Conservation (phyloP, 306 rosid genomes). For the Rosa rugosa region DNA sequence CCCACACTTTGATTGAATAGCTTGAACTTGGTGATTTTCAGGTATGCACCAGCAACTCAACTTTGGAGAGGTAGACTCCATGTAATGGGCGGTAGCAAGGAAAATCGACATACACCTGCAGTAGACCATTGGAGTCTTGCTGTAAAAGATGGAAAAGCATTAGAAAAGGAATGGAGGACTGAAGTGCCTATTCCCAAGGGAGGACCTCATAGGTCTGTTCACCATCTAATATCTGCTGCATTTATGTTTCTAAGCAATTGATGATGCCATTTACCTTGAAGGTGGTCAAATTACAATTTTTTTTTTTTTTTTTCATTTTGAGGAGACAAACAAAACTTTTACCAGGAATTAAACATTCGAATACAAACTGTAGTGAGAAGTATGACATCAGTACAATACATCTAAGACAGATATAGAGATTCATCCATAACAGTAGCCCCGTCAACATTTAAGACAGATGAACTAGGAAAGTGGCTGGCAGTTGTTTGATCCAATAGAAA, state of each 20-base stretch:
- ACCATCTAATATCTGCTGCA: slow-evolving; percentile 5
- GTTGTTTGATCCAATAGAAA: background rate
- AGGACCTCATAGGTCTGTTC: slow-evolving; percentile 83
- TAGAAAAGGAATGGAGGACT: slow-evolving; percentile 66
- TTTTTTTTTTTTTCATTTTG: background rate
- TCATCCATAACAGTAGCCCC: background rate
- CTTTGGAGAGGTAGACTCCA: slow-evolving; percentile 93
- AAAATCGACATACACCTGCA: slow-evolving; percentile 88
- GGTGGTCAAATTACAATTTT: background rate
- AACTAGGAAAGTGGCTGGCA: background rate
- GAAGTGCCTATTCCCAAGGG: slow-evolving; percentile 89
- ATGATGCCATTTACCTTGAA: background rate
- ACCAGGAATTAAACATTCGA: background rate
- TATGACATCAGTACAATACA: background rate
- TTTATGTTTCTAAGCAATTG: slow-evolving; percentile 5
- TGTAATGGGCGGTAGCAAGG: slow-evolving; percentile 95
- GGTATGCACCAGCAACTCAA: slow-evolving; percentile 94
- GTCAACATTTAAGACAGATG: background rate
- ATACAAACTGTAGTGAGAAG: background rate
- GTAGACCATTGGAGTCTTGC: slow-evolving; percentile 92
- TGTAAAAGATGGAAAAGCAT: slow-evolving; percentile 70
- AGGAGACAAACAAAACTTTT: background rate
- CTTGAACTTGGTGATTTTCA: slow-evolving; percentile 24
- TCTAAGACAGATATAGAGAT: background rate
- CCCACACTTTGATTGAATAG: background rate